These are phyloP conservation scores for Chionographis japonica DNA, from an alignment of 106 monocot genomes.

Conservation along the genomic window DNA sequence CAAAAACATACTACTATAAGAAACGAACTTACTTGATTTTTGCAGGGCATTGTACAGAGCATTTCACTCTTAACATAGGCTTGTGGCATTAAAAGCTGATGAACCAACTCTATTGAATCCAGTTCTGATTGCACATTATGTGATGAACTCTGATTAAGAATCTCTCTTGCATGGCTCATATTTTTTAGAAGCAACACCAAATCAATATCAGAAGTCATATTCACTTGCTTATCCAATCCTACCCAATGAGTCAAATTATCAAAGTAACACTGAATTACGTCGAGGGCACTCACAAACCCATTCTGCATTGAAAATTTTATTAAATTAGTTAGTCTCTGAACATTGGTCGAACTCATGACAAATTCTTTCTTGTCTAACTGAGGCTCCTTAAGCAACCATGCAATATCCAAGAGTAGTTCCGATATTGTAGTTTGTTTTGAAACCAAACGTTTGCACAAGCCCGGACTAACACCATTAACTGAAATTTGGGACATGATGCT, in stretches of 20 bases:
- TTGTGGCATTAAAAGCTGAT: neutral
- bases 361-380: conserved; percentile 5
- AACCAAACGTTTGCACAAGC: conserved; percentile 12
- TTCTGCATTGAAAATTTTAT: conserved; percentile 36
- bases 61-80: neutral
- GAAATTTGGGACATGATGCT: conserved; percentile 4
- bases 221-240: conserved; percentile 16
- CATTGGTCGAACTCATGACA: conserved; percentile 32
- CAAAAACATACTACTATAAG: too few relatives aligned
- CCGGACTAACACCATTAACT: conserved; percentile 8
- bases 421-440: conserved; percentile 40
- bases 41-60: neutral
- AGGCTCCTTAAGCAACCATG: conserved; percentile 66
- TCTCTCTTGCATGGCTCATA: conserved; percentile 36
- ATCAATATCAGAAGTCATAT: conserved; percentile 20
- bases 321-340: conserved; percentile 55
- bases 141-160: conserved; percentile 17
- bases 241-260: conserved; percentile 11
- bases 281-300: conserved; percentile 33
- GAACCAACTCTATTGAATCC: conserved; percentile 1
- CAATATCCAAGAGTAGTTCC: conserved; percentile 72
- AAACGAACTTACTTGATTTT: conserved; percentile 19
- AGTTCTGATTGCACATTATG: conserved; percentile 5
- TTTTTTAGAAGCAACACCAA: conserved; percentile 21
- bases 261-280: conserved; percentile 33